Evolutionary conservation across 2,329 filamentous ascomycete genomes (phyloP).

Genomic region (Aspergillus japonicus): DNA sequence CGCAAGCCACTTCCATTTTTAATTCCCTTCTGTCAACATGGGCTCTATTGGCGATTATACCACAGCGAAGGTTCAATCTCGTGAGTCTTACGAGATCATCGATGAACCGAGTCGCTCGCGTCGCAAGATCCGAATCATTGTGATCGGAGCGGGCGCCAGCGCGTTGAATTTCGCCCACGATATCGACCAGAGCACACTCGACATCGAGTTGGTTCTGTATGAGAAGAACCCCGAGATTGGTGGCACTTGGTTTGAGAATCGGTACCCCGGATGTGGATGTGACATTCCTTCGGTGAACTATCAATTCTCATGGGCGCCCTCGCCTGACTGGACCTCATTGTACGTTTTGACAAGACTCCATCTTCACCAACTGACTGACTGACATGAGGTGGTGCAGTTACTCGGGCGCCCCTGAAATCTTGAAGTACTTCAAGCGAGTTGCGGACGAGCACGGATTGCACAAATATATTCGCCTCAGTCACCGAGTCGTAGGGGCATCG

Average conservation of each 20-base stretch:
- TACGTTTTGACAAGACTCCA: no score
- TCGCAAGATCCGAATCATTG: not conserved
- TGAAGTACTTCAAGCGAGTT: slow-evolving; percentile 9
- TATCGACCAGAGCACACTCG: not conserved
- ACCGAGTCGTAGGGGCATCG: not conserved
- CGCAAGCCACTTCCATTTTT: no score
- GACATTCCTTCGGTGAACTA: not conserved
- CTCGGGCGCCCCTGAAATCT: slow-evolving; percentile 7
- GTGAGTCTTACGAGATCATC: no score
- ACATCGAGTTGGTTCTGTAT: not conserved
- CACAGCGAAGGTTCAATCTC: no score
- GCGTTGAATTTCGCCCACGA: not conserved
- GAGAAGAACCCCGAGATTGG: slow-evolving; percentile 2
- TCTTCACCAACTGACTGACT: no score
- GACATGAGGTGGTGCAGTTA: not conserved
- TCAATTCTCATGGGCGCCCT: no score
- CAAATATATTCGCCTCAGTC: not conserved
- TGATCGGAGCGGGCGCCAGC: not conserved
- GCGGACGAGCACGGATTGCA: slow-evolving; percentile 6
- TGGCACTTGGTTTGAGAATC: slow-evolving; percentile 2
- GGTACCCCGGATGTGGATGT: slow-evolving; percentile 1
- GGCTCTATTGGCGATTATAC: no score
- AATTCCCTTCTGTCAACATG: no score
- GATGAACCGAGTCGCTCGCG: no score
- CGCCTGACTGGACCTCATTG: no score